Evolutionary conservation across 495 filamentous ascomycete species (phyloP).

Genomic region (Filosporella fistucella): DNA sequence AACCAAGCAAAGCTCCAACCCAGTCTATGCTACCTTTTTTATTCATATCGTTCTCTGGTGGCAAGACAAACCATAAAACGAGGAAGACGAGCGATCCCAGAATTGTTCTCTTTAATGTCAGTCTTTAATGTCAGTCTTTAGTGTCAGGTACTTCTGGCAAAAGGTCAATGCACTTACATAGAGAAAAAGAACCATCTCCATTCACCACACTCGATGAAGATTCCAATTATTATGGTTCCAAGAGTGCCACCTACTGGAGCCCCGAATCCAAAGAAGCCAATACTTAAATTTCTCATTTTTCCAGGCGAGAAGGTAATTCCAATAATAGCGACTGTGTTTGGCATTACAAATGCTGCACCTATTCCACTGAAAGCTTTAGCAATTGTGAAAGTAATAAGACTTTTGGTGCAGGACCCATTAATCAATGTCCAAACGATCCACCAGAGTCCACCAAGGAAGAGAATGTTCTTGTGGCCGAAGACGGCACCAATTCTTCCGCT

Average conservation of each 20-base stretch:
- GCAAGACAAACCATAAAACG: conserved; percentile 30
- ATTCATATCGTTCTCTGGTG: conserved; percentile 33
- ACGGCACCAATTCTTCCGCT: conserved; percentile 43
- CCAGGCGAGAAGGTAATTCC: conserved; percentile 41
- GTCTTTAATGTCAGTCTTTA: too few species aligned
- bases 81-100: conserved; percentile 32
- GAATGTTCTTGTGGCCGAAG: conserved; percentile 41
- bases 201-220: conserved; percentile 34
- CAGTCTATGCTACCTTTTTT: conserved; percentile 43
- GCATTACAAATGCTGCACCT: conserved; percentile 41
- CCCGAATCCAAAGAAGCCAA: conserved; percentile 46
- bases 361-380: conserved; percentile 38
- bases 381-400: conserved; percentile 35
- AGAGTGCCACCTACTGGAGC: conserved; percentile 43
- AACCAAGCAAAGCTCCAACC: conserved; percentile 42
- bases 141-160: too few species aligned
- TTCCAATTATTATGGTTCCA: conserved; percentile 37
- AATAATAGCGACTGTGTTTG: conserved; percentile 44
- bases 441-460: conserved; percentile 34
- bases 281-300: conserved; percentile 37
- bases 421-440: conserved; percentile 33
- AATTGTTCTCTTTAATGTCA: conserved; percentile 23
- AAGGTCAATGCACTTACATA: too few species aligned
- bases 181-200: conserved; percentile 45
- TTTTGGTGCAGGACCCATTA: conserved; percentile 38